phyloP scores from a whole-genome alignment of 768 basidiomycete species.

The Tylopilus plumbeoviolaceoides region DNA sequence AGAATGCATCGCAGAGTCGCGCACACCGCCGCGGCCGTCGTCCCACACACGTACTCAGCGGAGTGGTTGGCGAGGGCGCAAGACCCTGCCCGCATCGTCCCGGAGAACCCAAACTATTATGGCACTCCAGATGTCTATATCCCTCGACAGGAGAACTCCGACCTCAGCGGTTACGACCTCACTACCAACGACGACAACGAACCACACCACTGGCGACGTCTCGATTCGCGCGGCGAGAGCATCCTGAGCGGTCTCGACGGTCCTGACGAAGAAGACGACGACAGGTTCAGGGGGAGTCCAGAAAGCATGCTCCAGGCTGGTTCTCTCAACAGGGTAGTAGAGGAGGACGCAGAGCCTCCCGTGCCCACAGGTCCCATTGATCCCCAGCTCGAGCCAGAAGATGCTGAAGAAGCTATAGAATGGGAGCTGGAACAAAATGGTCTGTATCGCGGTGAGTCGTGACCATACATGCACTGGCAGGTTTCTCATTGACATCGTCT shows the following conservation, averaged over 20 bases:
- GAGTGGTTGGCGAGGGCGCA: conserved; percentile 12
- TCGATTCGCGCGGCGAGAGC: conserved; percentile 31
- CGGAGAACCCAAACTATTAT: conserved; percentile 15
- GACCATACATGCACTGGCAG: background rate
- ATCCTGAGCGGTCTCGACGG: conserved; percentile 29
- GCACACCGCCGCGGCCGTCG: conserved; percentile 28
- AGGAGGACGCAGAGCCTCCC: conserved; percentile 27
- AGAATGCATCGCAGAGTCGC: conserved; percentile 31
- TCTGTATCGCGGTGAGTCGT: conserved; percentile 43
- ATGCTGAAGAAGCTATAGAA: conserved; percentile 42
- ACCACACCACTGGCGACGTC: conserved; percentile 28
- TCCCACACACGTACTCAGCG: conserved; percentile 19
- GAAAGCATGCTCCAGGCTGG: conserved; percentile 31
- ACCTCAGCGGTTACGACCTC: conserved; percentile 22
- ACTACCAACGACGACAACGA: conserved; percentile 19
- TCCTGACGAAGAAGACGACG: conserved; percentile 20
- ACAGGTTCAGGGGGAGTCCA: conserved; percentile 31
- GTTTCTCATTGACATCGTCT: conserved; percentile 1
- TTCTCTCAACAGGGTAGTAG: conserved; percentile 36
- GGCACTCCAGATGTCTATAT: conserved; percentile 5
- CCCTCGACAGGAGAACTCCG: conserved; percentile 13
- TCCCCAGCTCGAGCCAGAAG: conserved; percentile 24
- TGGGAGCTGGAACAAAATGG: conserved; percentile 47
- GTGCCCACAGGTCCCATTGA: conserved; percentile 8
- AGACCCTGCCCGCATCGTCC: conserved; percentile 18